Evolutionary conservation across 306 rosid species (phyloP).

Genomic region (Vigna reflexopilosa): DNA sequence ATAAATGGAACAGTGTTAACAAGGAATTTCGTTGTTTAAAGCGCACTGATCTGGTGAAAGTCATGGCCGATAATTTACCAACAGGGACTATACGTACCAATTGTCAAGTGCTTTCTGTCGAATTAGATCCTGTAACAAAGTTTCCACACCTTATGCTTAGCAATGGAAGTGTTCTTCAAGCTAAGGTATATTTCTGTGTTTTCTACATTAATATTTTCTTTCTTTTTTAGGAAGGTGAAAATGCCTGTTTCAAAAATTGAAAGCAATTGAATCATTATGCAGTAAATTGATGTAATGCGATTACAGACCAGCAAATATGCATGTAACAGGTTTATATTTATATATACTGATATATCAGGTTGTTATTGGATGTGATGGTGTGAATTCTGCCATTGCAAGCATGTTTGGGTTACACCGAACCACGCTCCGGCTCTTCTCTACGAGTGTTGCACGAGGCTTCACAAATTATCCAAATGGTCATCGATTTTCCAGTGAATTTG

Average conservation of each 20-base stretch:
- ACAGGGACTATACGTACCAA: conserved; percentile 51
- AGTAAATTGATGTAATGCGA: too few relatives aligned
- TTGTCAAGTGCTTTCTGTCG: conserved; percentile 50
- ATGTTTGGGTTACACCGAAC: conserved; percentile 44
- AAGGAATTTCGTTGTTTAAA: conserved; percentile 57
- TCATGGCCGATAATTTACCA: conserved; percentile 55
- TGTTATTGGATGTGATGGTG: conserved; percentile 73
- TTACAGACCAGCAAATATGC: too few relatives aligned
- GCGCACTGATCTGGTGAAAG: conserved; percentile 56
- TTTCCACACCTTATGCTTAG: conserved; percentile 48
- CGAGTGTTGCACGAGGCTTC: conserved; percentile 56
- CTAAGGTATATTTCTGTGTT: conserved; percentile 49
- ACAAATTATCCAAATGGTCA: conserved; percentile 61
- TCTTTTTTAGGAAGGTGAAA: too few relatives aligned
- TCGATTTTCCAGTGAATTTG: conserved; percentile 48
- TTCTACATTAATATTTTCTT: too few relatives aligned
- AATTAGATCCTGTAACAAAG: conserved; percentile 45
- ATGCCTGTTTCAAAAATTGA: too few relatives aligned
- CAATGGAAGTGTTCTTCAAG: conserved; percentile 50
- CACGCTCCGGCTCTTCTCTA: conserved; percentile 26
- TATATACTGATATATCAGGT: conserved; percentile 34
- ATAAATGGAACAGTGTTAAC: conserved; percentile 15
- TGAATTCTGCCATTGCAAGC: conserved; percentile 51
- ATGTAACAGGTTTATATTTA: too few relatives aligned
- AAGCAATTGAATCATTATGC: too few relatives aligned